Evolutionary conservation across 257 asterid species (phyloP).

Genomic region (Parsonsia alboflavescens): DNA sequence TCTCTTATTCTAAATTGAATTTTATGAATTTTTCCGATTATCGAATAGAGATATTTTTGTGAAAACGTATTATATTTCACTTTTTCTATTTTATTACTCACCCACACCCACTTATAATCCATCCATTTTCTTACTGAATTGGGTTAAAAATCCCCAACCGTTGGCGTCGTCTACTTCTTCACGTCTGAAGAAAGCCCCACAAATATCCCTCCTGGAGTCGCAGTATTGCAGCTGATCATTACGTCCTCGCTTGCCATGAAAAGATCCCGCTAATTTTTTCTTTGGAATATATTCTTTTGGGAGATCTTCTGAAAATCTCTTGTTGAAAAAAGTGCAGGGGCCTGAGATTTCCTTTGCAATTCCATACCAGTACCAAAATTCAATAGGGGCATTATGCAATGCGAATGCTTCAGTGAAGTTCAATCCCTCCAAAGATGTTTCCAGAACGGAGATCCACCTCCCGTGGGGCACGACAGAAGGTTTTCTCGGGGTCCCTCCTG

Average conservation of each 20-base stretch:
- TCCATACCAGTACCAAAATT: constrained; percentile 56
- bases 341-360: constrained; percentile 64
- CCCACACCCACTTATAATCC: too few relatives aligned
- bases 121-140: too few relatives aligned
- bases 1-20: too few relatives aligned
- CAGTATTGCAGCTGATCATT: constrained; percentile 72
- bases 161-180: too few relatives aligned
- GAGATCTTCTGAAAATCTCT: neutral
- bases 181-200: too few relatives aligned
- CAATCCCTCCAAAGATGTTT: constrained; percentile 59
- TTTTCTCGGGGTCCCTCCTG: constrained; percentile 74
- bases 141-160: too few relatives aligned
- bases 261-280: neutral
- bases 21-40: too few relatives aligned
- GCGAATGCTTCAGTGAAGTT: constrained; percentile 80
- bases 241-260: constrained; percentile 87
- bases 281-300: too few relatives aligned
- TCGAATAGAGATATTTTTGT: too few relatives aligned
- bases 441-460: constrained; percentile 73
- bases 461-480: constrained; percentile 63
- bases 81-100: too few relatives aligned
- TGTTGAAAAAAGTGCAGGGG: constrained; percentile 34
- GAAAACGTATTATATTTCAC: too few relatives aligned
- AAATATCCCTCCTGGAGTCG: constrained; percentile 69
- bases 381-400: constrained; percentile 77